Percentiles rank a stretch among this genome's conserved stretches.
Conservation (phyloP, 2,329 filamentous ascomycete genomes). For the Cladorrhinum sp. region DNA sequence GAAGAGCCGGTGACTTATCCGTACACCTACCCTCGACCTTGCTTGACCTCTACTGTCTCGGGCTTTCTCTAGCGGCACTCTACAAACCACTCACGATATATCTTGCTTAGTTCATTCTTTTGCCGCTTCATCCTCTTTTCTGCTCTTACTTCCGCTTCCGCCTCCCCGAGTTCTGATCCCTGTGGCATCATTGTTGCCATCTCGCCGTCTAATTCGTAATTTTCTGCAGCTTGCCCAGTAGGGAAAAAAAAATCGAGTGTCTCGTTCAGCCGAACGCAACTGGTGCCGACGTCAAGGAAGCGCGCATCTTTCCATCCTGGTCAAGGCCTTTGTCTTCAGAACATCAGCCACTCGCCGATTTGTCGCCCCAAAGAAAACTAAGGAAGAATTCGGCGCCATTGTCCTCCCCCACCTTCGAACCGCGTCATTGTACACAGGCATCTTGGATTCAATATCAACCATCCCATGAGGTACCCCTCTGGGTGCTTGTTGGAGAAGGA, state of each 20-base stretch:
- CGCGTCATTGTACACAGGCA: slow-evolving; percentile 3
- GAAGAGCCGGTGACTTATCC: slow-evolving; percentile 34
- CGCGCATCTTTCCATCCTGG: slow-evolving; percentile 11
- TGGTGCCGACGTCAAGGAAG: slow-evolving; percentile 1
- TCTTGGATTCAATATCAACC: not conserved
- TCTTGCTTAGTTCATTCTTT: slow-evolving; percentile 12
- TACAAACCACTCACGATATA: slow-evolving; percentile 4
- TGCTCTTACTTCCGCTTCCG: slow-evolving; percentile 11
- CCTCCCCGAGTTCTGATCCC: not conserved
- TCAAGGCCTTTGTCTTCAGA: slow-evolving; percentile 23
- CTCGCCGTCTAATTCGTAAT: slow-evolving; percentile 18
- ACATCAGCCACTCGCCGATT: slow-evolving; percentile 13
- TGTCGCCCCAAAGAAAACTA: not conserved
- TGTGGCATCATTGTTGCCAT: not conserved
- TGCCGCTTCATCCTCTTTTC: not conserved
- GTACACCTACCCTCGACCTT: slow-evolving; percentile 18
- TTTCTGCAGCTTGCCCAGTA: slow-evolving; percentile 13
- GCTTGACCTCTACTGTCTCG: slow-evolving; percentile 4
- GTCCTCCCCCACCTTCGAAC: not conserved
- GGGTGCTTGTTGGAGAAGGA: slow-evolving; percentile 28
- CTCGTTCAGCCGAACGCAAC: slow-evolving; percentile 11
- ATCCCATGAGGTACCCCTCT: slow-evolving; percentile 27
- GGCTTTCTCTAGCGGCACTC: slow-evolving; percentile 14
- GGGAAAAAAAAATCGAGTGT: slow-evolving; percentile 17
- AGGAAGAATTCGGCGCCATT: slow-evolving; percentile 13